phyloP scores from a whole-genome alignment of 345 rosid genomes.

The Syzygium aromaticum region DNA sequence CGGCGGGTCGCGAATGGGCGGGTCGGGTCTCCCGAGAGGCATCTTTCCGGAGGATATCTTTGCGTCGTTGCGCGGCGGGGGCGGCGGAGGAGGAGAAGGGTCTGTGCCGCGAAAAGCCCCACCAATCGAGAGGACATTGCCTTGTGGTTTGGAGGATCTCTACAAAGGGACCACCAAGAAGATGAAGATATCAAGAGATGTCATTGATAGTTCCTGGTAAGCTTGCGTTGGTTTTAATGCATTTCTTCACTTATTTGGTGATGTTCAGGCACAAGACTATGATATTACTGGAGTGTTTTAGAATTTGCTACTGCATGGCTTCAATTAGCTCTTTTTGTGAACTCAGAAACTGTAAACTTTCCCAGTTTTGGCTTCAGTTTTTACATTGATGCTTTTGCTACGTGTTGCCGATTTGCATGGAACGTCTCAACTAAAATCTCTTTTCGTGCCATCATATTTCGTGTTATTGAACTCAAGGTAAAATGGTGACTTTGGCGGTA shows the following conservation, averaged over 20 bases:
- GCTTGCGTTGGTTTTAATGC: not conserved
- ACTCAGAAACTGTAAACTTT: not conserved
- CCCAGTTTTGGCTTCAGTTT: not conserved
- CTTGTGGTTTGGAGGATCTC: slow-evolving; percentile 87
- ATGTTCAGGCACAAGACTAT: not conserved
- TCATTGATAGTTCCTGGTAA: slow-evolving; percentile 55
- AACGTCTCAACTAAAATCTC: not conserved
- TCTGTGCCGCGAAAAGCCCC: slow-evolving; percentile 53
- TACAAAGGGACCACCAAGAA: slow-evolving; percentile 81
- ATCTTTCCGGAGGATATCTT: slow-evolving; percentile 60
- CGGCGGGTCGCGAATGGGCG: slow-evolving; percentile 41
- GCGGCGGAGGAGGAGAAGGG: slow-evolving; percentile 31
- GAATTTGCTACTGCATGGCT: not conserved
- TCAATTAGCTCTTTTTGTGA: not conserved
- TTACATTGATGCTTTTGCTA: not conserved
- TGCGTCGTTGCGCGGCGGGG: slow-evolving; percentile 27
- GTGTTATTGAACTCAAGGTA: not conserved
- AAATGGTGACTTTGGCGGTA: not conserved
- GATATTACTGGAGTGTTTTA: not conserved
- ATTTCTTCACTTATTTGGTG: not conserved
- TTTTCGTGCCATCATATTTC: not conserved
- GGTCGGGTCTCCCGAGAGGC: slow-evolving; percentile 42
- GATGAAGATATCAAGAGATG: slow-evolving; percentile 89
- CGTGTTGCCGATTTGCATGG: not conserved
- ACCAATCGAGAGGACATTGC: slow-evolving; percentile 61